A percentile compares a stretch with the other conserved stretches of the same genome.
Evolutionary conservation across 805 yeast genomes (phyloP).

Genomic region (Kregervanrija fluxuum): DNA sequence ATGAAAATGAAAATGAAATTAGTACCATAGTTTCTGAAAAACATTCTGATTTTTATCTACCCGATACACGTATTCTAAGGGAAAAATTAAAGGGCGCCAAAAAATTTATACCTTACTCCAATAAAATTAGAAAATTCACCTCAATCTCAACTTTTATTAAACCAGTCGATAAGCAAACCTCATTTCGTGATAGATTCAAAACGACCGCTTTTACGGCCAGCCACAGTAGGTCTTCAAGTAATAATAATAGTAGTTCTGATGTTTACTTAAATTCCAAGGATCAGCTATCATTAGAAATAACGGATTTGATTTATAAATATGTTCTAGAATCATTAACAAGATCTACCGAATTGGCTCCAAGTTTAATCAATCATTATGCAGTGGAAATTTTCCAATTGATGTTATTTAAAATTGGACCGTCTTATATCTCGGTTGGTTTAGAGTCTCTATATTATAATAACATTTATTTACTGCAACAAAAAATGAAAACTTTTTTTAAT

Average conservation of each 20-base stretch:
- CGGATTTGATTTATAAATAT: slow-evolving; percentile 60
- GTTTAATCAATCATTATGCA: slow-evolving; percentile 52
- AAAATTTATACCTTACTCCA: slow-evolving; percentile 11
- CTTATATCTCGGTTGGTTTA: slow-evolving; percentile 67
- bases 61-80: slow-evolving; percentile 8
- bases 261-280: slow-evolving; percentile 12
- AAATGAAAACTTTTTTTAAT: slow-evolving; percentile 21
- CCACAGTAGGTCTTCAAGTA: slow-evolving; percentile 4
- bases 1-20: neutral
- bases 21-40: neutral
- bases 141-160: slow-evolving; percentile 42
- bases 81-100: slow-evolving; percentile 11
- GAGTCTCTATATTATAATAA: slow-evolving; percentile 51
- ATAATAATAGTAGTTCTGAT: slow-evolving; percentile 5
- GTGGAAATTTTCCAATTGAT: slow-evolving; percentile 61
- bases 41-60: slow-evolving; percentile 7
- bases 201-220: slow-evolving; percentile 2
- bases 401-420: slow-evolving; percentile 61
- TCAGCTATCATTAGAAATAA: slow-evolving; percentile 34
- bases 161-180: slow-evolving; percentile 36
- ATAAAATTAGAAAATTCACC: slow-evolving; percentile 18
- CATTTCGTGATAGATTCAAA: slow-evolving; percentile 24
- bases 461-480: slow-evolving; percentile 21
- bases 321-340: slow-evolving; percentile 75
- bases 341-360: slow-evolving; percentile 64